phyloP scores from a whole-genome alignment of 2,329 filamentous ascomycete species.

The Huntiella decipiens region DNA sequence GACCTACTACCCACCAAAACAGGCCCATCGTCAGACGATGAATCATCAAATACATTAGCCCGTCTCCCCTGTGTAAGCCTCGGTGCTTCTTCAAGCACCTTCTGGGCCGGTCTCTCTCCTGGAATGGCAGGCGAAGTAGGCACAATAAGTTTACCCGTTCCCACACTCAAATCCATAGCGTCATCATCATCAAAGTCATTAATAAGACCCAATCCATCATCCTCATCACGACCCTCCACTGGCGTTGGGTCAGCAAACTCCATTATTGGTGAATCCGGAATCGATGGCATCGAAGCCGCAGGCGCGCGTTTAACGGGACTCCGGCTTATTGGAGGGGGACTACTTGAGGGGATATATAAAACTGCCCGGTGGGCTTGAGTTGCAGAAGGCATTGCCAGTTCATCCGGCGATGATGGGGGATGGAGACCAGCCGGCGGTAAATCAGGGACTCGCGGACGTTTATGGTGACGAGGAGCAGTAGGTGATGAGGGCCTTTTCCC shows the following conservation, averaged over 20 bases:
- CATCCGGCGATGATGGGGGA: conserved; percentile 1
- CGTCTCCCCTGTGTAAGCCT: too few relatives aligned
- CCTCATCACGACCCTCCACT: too few relatives aligned
- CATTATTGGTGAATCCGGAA: not conserved
- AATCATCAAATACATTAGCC: too few relatives aligned
- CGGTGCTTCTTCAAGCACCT: not conserved
- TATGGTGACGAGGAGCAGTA: not conserved
- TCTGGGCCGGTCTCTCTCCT: not conserved
- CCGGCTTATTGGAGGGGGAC: conserved; percentile 6
- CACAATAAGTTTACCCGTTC: not conserved
- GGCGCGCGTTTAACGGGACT: not conserved
- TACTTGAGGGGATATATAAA: conserved; percentile 7
- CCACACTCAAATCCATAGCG: not conserved
- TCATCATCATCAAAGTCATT: conserved; percentile 8
- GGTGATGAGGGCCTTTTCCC: conserved; percentile 9
- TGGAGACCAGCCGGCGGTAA: not conserved
- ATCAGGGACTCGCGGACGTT: conserved; percentile 5
- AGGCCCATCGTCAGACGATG: too few relatives aligned
- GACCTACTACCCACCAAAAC: too few relatives aligned
- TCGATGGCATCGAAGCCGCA: not conserved
- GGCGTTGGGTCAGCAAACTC: too few relatives aligned
- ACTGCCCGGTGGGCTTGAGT: not conserved
- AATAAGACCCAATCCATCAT: conserved; percentile 8
- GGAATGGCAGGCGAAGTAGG: conserved; percentile 1
- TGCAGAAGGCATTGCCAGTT: not conserved